Evolutionary conservation across 139 green algal genomes (phyloP), one percentile per base, ranked within the genome.

Genomic region (Chlorokybus atmophyticus): DNA sequence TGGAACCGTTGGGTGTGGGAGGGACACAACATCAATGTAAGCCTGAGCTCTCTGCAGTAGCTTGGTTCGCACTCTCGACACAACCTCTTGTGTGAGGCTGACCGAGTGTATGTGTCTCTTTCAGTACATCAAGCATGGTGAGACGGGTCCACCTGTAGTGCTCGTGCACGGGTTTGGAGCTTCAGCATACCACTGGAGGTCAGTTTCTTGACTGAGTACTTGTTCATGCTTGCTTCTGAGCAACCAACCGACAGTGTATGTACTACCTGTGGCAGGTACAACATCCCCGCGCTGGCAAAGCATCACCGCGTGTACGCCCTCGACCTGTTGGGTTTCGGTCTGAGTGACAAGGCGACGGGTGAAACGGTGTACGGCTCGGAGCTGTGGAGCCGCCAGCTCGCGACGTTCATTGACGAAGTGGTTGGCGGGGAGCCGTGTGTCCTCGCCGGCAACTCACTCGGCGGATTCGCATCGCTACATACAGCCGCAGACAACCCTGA

Each of bases 101-200:
- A n/a, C n/a, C n/a, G n/a, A n/a, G n/a, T n/a, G n/a, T n/a, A n/a
- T n/a, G n/a, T n/a, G n/a, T n/a, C n/a, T n/a, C n/a, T n/a, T 55
- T 52, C 48, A 55, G 14, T 55, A 55, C 24, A 19, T 55, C 24
- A 19, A 17, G 48, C 48, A 55, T n/a, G 52, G 17, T 17, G 52
- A 59, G 24, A n/a, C n/a, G n/a, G 55, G 55, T 8, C 57, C 55
- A 10, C 60, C 60, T 14, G 48, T 71, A 3, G 31, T 71, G 1
- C 31, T 71, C 30, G 40, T 71, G 8, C 62, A 71, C 53, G 62
- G 62, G 1, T 71, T 71, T 32, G 62, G 62, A 24, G 62, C 62
- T 6, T 55, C 38, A 2, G 62, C 27, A 0, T 67, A 70, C 26
- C 62, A 71, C 60, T 71, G 57, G 58, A 59, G 62, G 42, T 61